Evolutionary conservation across 257 asterid species (phyloP), one percentile per base, ranked within the genome.

Genomic region (Gynochthodes officinalis): DNA sequence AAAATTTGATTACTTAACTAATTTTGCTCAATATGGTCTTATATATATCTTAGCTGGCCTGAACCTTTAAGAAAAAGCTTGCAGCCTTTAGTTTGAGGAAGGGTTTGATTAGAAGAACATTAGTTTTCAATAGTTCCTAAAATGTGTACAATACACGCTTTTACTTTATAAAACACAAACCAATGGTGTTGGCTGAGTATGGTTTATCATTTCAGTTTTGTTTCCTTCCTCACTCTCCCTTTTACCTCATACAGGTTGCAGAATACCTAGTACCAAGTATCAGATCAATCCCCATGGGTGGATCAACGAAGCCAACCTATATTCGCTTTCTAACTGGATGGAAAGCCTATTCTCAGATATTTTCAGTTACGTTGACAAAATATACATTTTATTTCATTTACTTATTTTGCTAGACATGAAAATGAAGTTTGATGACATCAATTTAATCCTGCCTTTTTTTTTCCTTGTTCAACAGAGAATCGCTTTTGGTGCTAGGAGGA

Each of bases 291-390:
- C 97, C 95, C 37, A 72, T 84, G 35, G 86, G 77, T 57, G 95
- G 96, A 77, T 88, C 97, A 44, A 78, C 86, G 37, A 94, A 76
- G 79, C 96, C 97, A 55, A 91, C 98, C 6, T 94, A 94, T 86
- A 87, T 94, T n/a, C 96, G 96, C 28, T 94, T 88, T 75, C 96
- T 94, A 70, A 91, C 96, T 2, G 98, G 98, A 80, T 76, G 89
- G 73, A 94, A 94, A 82, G 97, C 98, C 76, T 94, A 89, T 77
- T 86, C 98, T 63, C 91, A 89, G 88, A 91, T 94, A 76, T 94
- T 94, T 82, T 87, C 97, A 76, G 98, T 94, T 85, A 79, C 78
- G 93, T 72, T 49, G 27, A 32, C 1, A 53, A 42, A 48, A 39
- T 14, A 53, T 55, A 25, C 48, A 57, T 48, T 44, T 62, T 30